Evolutionary conservation across 192 early-diverging fungal genomes (phyloP), one percentile per base, ranked within the genome.

Genomic region (Coemansia sp.): DNA sequence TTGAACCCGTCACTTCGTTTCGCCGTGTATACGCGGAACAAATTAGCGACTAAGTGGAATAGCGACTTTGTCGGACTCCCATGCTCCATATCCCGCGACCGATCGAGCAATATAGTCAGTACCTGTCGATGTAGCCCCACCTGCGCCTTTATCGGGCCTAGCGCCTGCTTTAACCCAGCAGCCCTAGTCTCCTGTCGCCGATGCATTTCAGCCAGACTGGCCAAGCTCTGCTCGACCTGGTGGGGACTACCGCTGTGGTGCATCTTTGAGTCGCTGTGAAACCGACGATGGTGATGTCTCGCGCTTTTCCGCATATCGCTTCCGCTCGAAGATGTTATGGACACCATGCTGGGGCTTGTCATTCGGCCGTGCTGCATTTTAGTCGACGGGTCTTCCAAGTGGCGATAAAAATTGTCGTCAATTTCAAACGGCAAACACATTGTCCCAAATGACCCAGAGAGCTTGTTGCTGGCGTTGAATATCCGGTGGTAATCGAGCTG

Each of bases 371-470:
- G 61, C 38, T 63, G 53, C 46, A 69, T 44, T 60, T 66, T 74
- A 0, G 65, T 65, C n/a, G 48, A 44, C 4, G 65, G 72, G 13
- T 70, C 61, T 13, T 75, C 55, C 58, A 80, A 8, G 9, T 69
- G 69, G 46, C 56, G 64, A 44, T 72, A 71, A 31, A 80, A 80
- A 1, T 62, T 31, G 27, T 69, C 63, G 31, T 80, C 78, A 7
- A 80, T 75, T 40, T 75, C 73, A 29, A 75, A 75, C 41, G 78
- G 78, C 70, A 80, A 31, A 17, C 78, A 80, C 78, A 80, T 80
- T 22, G 69, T 75, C 41, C 66, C 64, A 27, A 80, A 80, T 45
- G 70, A 71, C 20, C 62, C 48, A 3, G 78, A 62, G 32, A 80
- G 64, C 20, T 65, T 59, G 45, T 34, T 64, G 2, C 70, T 59